Evolutionary conservation across 164 flowering plant species (phyloP).

Genomic region (Taxillus chinensis): DNA sequence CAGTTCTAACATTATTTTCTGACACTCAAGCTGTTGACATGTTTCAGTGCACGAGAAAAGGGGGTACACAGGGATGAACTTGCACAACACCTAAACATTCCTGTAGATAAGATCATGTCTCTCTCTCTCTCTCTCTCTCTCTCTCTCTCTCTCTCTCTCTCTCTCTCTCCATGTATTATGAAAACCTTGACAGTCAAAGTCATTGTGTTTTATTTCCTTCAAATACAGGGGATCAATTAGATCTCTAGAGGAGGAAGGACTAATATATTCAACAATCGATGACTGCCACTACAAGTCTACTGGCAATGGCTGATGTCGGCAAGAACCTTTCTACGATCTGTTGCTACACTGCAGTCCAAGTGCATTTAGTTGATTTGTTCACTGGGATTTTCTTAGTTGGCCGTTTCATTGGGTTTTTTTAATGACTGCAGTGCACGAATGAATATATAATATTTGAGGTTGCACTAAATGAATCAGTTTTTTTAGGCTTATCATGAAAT

Average conservation of each 20-base stretch:
- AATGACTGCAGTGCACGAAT: too few relatives aligned
- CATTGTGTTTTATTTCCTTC: background rate
- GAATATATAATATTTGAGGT: too few relatives aligned
- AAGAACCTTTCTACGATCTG: background rate
- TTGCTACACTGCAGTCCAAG: too few relatives aligned
- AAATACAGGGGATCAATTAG: conserved; percentile 44
- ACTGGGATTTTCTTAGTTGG: too few relatives aligned
- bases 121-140: conserved; percentile 17
- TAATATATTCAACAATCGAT: conserved; percentile 58
- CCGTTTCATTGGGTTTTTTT: too few relatives aligned
- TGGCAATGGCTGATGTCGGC: conserved; percentile 32
- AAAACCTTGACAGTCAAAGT: background rate
- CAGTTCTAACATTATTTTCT: background rate
- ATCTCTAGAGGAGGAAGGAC: conserved; percentile 47
- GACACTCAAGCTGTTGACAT: background rate
- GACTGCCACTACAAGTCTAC: conserved; percentile 67
- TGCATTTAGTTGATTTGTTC: too few relatives aligned
- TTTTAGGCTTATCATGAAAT: too few relatives aligned
- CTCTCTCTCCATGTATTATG: background rate
- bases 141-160: conserved; percentile 26
- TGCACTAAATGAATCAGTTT: too few relatives aligned
- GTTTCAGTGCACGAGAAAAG: conserved; percentile 39
- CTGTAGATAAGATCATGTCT: conserved; percentile 56
- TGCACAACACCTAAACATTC: conserved; percentile 44
- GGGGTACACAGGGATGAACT: conserved; percentile 51